phyloP scores from a whole-genome alignment of 441 rosid genomes.

The Raphanus hybrid region DNA sequence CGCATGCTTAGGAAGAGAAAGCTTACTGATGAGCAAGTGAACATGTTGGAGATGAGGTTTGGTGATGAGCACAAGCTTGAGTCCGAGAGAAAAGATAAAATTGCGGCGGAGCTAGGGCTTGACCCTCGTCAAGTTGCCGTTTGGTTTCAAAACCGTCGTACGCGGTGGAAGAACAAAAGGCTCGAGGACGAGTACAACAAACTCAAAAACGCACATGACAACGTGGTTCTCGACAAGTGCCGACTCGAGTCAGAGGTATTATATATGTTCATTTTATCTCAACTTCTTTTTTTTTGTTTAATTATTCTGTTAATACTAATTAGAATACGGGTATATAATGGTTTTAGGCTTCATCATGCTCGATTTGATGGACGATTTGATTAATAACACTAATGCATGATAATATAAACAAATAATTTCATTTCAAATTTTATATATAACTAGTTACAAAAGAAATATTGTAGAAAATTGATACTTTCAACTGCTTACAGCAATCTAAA shows the following conservation, averaged over 20 bases:
- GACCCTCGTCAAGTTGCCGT: slow-evolving; percentile 88
- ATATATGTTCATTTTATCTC: background rate
- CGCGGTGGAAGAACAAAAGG: slow-evolving; percentile 80
- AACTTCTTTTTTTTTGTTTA: too few relatives aligned
- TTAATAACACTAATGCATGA: too few relatives aligned
- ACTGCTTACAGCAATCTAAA: too few relatives aligned
- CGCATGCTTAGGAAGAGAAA: slow-evolving; percentile 62
- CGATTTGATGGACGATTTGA: too few relatives aligned
- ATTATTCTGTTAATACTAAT: too few relatives aligned
- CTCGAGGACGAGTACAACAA: slow-evolving; percentile 71
- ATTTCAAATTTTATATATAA: too few relatives aligned
- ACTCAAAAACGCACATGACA: slow-evolving; percentile 60
- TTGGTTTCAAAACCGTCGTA: slow-evolving; percentile 86
- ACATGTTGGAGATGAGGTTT: slow-evolving; percentile 62
- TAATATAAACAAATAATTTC: too few relatives aligned
- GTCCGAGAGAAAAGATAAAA: slow-evolving; percentile 69
- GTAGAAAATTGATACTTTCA: too few relatives aligned
- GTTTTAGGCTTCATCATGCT: too few relatives aligned
- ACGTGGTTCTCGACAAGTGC: slow-evolving; percentile 60
- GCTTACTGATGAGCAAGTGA: slow-evolving; percentile 62
- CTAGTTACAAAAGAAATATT: too few relatives aligned
- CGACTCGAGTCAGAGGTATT: slow-evolving; percentile 79
- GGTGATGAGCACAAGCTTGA: slow-evolving; percentile 75
- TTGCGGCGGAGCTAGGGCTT: slow-evolving; percentile 76
- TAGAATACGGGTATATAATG: too few relatives aligned